Evolutionary conservation across 1,139 yeast species (phyloP).

Genomic region (Scheffersomyces stambukii): DNA sequence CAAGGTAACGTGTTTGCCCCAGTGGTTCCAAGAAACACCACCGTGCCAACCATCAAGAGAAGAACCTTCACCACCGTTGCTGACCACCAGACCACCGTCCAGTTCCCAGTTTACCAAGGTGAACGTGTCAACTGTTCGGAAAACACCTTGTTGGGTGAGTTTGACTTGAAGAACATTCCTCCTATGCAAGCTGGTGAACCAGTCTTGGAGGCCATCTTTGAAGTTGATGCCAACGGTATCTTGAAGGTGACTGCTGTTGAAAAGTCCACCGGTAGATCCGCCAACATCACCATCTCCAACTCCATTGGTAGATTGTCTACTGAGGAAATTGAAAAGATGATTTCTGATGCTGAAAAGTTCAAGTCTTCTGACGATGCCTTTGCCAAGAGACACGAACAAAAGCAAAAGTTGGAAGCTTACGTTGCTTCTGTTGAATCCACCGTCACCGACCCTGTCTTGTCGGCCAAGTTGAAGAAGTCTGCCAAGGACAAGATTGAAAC

Average conservation of each 20-base stretch:
- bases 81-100: conserved; percentile 99
- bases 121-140: conserved; percentile 99
- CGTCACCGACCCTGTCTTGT: conserved; percentile 96
- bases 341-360: conserved; percentile 97
- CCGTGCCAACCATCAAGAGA: conserved; percentile 99
- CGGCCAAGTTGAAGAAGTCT: conserved; percentile 97
- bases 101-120: conserved; percentile 99
- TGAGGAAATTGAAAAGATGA: conserved; percentile 98
- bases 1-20: conserved; percentile 99
- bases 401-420: conserved; percentile 99
- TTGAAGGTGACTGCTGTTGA: conserved; percentile 99
- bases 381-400: conserved; percentile 99
- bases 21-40: conserved; percentile 99
- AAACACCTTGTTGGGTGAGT: conserved; percentile 99
- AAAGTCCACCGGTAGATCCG: conserved; percentile 98
- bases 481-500: conserved; percentile 97
- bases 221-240: conserved; percentile 99
- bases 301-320: conserved; percentile 98
- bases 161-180: conserved; percentile 98
- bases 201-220: conserved; percentile 98
- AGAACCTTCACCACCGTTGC: conserved; percentile 99
- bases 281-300: conserved; percentile 99
- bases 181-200: conserved; percentile 99
- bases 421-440: conserved; percentile 96
- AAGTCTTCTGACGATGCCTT: conserved; percentile 98